Percentiles rank a stretch among this genome's conserved stretches.
These are phyloP conservation scores for Irineochytrium annulatum DNA, from an alignment of 192 early-diverging fungal genomes.

Conservation along the genomic window DNA sequence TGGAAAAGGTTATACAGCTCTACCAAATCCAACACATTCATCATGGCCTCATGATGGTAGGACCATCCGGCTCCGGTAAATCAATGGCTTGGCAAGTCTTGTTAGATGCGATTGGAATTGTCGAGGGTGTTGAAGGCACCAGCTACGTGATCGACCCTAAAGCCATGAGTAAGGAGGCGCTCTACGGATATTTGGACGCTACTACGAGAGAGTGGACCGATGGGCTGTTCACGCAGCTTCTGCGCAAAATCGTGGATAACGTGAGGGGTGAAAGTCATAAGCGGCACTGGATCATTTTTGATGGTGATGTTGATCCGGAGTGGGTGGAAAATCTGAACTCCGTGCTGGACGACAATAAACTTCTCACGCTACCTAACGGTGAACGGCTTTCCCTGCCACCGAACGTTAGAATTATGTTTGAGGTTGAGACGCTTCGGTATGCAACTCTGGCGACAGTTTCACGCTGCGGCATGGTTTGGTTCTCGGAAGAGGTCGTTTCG, in stretches of 20 bases:
- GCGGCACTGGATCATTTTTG: constrained; percentile 99
- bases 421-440: constrained; percentile 97
- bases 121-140: constrained; percentile 88
- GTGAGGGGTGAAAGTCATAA: constrained; percentile 90
- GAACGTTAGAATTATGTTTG: constrained; percentile 98
- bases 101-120: constrained; percentile 78
- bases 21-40: constrained; percentile 98
- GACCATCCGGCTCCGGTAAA: constrained; percentile 95
- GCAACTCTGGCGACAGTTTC: constrained; percentile 97
- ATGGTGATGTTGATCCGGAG: constrained; percentile 99
- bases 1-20: constrained; percentile 96
- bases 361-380: constrained; percentile 97
- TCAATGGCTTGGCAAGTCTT: constrained; percentile 90
- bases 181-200: constrained; percentile 93
- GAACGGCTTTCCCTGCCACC: constrained; percentile 91
- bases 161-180: constrained; percentile 91
- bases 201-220: constrained; percentile 99
- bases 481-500: constrained; percentile 84
- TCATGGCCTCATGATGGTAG: constrained; percentile 99
- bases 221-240: constrained; percentile 94
- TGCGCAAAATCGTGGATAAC: constrained; percentile 97
- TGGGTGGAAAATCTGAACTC: constrained; percentile 99
- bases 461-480: constrained; percentile 99
- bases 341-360: constrained; percentile 96
- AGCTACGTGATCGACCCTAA: constrained; percentile 97